Evolutionary conservation across 305 asterid species (phyloP).

Genomic region (Plantago lanceolata): DNA sequence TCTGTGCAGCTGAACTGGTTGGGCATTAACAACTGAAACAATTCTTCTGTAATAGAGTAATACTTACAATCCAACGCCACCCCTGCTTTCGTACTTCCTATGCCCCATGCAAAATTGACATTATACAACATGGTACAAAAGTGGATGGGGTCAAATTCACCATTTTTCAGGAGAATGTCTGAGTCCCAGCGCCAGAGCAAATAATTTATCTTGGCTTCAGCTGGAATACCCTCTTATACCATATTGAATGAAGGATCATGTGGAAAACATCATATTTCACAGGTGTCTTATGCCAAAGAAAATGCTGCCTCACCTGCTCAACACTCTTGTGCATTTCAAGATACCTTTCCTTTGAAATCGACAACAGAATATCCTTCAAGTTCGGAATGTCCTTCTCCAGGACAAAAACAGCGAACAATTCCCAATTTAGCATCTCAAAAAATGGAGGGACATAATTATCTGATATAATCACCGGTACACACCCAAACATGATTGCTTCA

Average conservation of each 20-base stretch:
- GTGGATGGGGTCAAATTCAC: neutral
- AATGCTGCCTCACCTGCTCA: slow-evolving; percentile 37
- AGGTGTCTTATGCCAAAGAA: slow-evolving; percentile 39
- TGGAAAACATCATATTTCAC: slow-evolving; percentile 44
- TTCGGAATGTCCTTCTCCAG: slow-evolving; percentile 38
- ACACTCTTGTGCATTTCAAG: slow-evolving; percentile 47
- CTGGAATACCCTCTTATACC: slow-evolving; percentile 37
- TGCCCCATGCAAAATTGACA: neutral
- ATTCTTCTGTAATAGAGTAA: no score
- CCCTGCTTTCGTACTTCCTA: no score
- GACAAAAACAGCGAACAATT: slow-evolving; percentile 35
- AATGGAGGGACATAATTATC: slow-evolving; percentile 41
- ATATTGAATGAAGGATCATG: slow-evolving; percentile 50
- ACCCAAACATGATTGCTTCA: slow-evolving; percentile 44
- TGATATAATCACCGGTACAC: slow-evolving; percentile 47
- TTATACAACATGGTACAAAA: neutral
- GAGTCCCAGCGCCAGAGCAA: neutral
- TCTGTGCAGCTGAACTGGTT: no score
- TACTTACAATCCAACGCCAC: no score
- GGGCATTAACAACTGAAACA: no score
- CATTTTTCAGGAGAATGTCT: neutral
- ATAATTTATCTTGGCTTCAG: neutral
- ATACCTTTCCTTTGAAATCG: slow-evolving; percentile 34
- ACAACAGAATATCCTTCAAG: slow-evolving; percentile 34
- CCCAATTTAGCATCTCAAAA: slow-evolving; percentile 47